Evolutionary conservation across 108 stramenopile genomes (phyloP).

Genomic region (Fragilaria crotonensis): DNA sequence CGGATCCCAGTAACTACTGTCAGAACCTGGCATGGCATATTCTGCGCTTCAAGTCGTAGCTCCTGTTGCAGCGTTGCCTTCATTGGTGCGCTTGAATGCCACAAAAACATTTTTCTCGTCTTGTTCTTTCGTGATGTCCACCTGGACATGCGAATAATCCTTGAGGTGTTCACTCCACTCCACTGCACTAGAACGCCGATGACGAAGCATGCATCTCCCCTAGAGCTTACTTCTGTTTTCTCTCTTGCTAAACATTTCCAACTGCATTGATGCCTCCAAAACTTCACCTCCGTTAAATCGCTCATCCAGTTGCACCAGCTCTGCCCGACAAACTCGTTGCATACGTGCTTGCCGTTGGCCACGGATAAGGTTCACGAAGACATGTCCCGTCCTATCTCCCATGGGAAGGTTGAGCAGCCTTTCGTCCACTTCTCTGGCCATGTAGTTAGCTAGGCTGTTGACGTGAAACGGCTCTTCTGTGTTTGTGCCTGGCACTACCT

Average conservation of each 20-base stretch:
- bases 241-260: slow-evolving; percentile 4
- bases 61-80: no score
- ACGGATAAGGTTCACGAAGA: slow-evolving; percentile 13
- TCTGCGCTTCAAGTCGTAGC: no score
- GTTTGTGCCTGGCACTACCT: slow-evolving; percentile 10
- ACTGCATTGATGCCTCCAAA: slow-evolving; percentile 9
- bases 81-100: neutral
- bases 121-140: no score
- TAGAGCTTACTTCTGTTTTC: neutral
- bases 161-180: no score
- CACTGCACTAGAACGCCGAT: no score
- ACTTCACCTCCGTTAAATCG: slow-evolving; percentile 27
- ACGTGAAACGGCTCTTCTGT: slow-evolving; percentile 17
- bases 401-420: slow-evolving; percentile 16
- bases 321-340: slow-evolving; percentile 15
- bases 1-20: no score
- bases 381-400: slow-evolving; percentile 12
- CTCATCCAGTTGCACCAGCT: slow-evolving; percentile 17
- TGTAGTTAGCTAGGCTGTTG: slow-evolving; percentile 18
- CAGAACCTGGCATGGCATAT: no score
- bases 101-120: no score
- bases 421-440: slow-evolving; percentile 20
- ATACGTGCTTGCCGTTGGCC: slow-evolving; percentile 6
- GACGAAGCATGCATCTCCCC: no score
- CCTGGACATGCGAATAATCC: no score